Percentiles rank a stretch among this genome's conserved stretches.
These are phyloP conservation scores for Fusarium transvaalense DNA, from an alignment of 2,329 filamentous ascomycete species.

Conservation along the genomic window DNA sequence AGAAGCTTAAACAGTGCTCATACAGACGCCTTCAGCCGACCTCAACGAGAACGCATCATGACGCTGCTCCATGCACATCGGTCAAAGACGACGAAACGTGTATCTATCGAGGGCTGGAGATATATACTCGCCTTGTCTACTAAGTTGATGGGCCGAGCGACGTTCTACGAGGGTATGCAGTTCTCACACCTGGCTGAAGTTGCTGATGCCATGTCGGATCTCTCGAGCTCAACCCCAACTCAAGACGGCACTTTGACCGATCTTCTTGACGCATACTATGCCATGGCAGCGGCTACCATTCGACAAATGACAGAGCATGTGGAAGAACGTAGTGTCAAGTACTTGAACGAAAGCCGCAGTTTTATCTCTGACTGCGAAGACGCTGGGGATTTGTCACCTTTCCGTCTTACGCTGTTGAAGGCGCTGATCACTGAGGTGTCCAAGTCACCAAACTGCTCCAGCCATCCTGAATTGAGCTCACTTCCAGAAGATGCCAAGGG, in stretches of 20 bases:
- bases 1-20: constrained; percentile 53
- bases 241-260: constrained; percentile 50
- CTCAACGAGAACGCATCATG: constrained; percentile 60
- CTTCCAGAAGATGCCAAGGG: constrained; percentile 46
- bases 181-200: constrained; percentile 55
- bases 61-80: constrained; percentile 48
- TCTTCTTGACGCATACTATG: constrained; percentile 51
- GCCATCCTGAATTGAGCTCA: constrained; percentile 42
- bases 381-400: constrained; percentile 46
- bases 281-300: constrained; percentile 51
- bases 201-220: constrained; percentile 51
- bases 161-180: constrained; percentile 62
- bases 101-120: constrained; percentile 52
- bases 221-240: constrained; percentile 44
- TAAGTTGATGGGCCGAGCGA: constrained; percentile 65
- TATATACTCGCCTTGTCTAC: constrained; percentile 59
- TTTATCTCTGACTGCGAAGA: constrained; percentile 48
- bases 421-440: constrained; percentile 49
- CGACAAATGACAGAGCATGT: constrained; percentile 60
- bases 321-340: constrained; percentile 58
- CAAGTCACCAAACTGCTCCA: constrained; percentile 47
- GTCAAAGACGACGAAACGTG: constrained; percentile 44
- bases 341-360: constrained; percentile 51
- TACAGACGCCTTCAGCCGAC: constrained; percentile 56
- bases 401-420: constrained; percentile 55